phyloP scores from a whole-genome alignment of 805 yeast species.

The Wickerhamiella dianesei region DNA sequence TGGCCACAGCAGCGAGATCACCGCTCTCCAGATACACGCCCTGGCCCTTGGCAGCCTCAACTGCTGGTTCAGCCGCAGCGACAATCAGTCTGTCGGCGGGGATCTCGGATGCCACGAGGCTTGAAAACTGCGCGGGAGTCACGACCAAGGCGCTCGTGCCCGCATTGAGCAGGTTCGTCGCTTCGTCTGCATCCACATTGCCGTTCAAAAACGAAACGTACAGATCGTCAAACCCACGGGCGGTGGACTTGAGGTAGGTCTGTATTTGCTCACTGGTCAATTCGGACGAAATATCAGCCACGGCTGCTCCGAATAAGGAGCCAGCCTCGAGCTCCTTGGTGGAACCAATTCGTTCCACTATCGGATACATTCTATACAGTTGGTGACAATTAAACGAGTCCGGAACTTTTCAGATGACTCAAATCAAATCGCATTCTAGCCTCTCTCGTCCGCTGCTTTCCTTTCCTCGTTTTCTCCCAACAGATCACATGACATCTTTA shows the following conservation, averaged over 20 bases:
- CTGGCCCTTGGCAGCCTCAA: neutral
- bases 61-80: neutral
- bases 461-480: too few species aligned
- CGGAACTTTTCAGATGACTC: neutral
- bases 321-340: neutral
- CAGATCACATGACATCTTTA: too few species aligned
- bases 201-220: neutral
- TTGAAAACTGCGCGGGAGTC: neutral
- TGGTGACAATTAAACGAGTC: too few species aligned
- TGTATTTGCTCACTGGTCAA: neutral
- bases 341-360: neutral
- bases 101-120: neutral
- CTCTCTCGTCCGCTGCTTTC: too few species aligned
- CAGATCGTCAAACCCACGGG: neutral
- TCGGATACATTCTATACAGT: neutral
- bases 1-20: neutral
- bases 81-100: neutral
- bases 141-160: neutral
- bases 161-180: neutral
- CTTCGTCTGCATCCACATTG: neutral
- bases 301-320: neutral
- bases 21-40: neutral
- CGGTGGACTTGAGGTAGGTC: neutral
- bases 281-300: neutral
- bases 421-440: neutral